phyloP scores from a whole-genome alignment of 2,329 filamentous ascomycete genomes.

The Fusarium sulawesiense region DNA sequence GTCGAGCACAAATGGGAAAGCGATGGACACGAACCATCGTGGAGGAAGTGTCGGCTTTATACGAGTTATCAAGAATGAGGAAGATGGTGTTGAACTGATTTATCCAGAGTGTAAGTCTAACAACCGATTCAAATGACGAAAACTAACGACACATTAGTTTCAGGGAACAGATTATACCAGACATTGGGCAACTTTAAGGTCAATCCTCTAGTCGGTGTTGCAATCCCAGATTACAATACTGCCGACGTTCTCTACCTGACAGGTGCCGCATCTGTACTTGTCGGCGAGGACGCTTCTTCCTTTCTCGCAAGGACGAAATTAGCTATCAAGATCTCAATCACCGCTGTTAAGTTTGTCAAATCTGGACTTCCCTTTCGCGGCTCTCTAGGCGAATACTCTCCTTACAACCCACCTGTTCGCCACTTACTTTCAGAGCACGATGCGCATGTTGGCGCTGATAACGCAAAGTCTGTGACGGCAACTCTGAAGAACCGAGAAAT shows the following conservation, averaged over 20 bases:
- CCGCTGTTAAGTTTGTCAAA: conserved; percentile 70
- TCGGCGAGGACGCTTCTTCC: conserved; percentile 69
- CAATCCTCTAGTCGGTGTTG: conserved; percentile 75
- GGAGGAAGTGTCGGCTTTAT: conserved; percentile 81
- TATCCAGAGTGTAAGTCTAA: conserved; percentile 76
- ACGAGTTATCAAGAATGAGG: conserved; percentile 70
- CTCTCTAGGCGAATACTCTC: conserved; percentile 67
- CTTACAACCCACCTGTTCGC: conserved; percentile 82
- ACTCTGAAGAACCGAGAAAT: conserved; percentile 67
- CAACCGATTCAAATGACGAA: not conserved
- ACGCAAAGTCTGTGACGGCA: conserved; percentile 54
- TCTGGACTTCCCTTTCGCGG: conserved; percentile 77
- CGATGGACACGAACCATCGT: conserved; percentile 88
- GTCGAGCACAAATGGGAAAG: conserved; percentile 70
- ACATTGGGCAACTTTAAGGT: conserved; percentile 80
- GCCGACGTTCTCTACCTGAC: conserved; percentile 81
- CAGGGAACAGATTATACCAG: conserved; percentile 86
- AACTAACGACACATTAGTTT: conserved; percentile 57
- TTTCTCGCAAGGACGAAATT: conserved; percentile 78
- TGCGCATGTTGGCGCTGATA: conserved; percentile 20
- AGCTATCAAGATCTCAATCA: conserved; percentile 74
- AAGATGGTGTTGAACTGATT: conserved; percentile 62
- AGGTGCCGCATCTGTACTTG: conserved; percentile 73
- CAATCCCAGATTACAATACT: conserved; percentile 78
- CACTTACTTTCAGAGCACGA: conserved; percentile 69